These are phyloP conservation scores for Neurospora sp. DNA, from an alignment of 495 filamentous ascomycete genomes.

Conservation along the genomic window DNA sequence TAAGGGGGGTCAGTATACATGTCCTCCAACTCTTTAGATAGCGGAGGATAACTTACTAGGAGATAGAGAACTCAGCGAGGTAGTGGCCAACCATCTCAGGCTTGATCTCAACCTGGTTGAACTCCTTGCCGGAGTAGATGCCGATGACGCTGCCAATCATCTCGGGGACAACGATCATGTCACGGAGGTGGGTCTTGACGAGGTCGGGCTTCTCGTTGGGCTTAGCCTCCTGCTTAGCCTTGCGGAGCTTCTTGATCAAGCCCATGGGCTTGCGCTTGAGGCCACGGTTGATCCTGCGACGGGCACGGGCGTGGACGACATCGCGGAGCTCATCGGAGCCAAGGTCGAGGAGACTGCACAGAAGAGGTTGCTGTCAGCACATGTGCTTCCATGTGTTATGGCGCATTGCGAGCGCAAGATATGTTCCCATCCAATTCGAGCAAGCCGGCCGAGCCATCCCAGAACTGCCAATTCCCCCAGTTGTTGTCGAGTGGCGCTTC, in stretches of 20 bases:
- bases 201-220: conserved; percentile 99
- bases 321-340: conserved; percentile 97
- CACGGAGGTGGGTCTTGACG: conserved; percentile 96
- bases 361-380: conserved; percentile 10
- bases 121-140: conserved; percentile 99
- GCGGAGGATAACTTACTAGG: conserved; percentile 64
- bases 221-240: conserved; percentile 98
- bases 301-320: conserved; percentile 97
- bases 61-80: conserved; percentile 97
- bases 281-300: conserved; percentile 97
- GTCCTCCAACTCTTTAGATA: neutral
- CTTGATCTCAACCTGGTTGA: conserved; percentile 99
- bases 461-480: neutral
- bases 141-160: conserved; percentile 98
- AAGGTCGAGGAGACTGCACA: conserved; percentile 77
- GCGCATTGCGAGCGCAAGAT: neutral
- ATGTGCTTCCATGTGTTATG: neutral
- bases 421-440: neutral
- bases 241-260: conserved; percentile 99
- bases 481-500: neutral
- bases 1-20: conserved; percentile 30
- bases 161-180: conserved; percentile 99
- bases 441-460: neutral
- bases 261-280: conserved; percentile 99
- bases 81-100: conserved; percentile 99